phyloP scores from a whole-genome alignment of 169 alveolate species.

The Besnoitia besnoiti region DNA sequence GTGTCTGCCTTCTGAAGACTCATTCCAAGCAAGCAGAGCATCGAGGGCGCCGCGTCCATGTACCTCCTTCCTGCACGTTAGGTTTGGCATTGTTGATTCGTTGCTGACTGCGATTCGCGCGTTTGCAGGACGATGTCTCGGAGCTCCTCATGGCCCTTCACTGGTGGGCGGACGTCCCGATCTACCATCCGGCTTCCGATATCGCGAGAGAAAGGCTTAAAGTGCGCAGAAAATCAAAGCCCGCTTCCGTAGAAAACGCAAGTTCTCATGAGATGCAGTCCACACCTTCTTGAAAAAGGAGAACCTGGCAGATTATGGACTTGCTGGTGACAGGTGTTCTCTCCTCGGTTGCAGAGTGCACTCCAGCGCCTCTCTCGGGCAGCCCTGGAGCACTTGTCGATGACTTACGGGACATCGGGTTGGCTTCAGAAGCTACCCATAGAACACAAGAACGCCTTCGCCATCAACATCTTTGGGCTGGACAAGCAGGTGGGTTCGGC shows the following conservation, averaged over 20 bases:
- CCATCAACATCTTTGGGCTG: slow-evolving; percentile 85
- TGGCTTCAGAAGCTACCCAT: slow-evolving; percentile 36
- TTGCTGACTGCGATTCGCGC: no score
- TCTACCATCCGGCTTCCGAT: neutral
- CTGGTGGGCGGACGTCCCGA: slow-evolving; percentile 50
- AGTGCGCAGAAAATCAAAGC: neutral
- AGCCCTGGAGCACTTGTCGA: neutral
- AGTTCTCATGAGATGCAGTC: neutral
- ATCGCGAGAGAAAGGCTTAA: neutral
- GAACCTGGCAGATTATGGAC: no score
- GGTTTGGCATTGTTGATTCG: no score
- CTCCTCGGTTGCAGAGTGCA: slow-evolving; percentile 8
- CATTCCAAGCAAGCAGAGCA: no score
- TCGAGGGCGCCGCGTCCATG: no score
- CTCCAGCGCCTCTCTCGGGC: slow-evolving; percentile 32
- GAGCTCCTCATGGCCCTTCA: slow-evolving; percentile 3
- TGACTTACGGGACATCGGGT: neutral
- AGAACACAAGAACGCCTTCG: slow-evolving; percentile 82
- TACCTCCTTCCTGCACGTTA: no score
- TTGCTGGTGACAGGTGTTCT: no score
- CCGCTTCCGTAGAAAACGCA: neutral
- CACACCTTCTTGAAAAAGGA: no score
- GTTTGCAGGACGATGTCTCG: neutral
- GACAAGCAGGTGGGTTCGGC: slow-evolving; percentile 64
- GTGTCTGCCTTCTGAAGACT: no score